Percentiles rank a stretch among this genome's conserved stretches.
These are phyloP conservation scores for Pythium chondricola DNA, from an alignment of 352 stramenopile genomes.

Conservation along the genomic window DNA sequence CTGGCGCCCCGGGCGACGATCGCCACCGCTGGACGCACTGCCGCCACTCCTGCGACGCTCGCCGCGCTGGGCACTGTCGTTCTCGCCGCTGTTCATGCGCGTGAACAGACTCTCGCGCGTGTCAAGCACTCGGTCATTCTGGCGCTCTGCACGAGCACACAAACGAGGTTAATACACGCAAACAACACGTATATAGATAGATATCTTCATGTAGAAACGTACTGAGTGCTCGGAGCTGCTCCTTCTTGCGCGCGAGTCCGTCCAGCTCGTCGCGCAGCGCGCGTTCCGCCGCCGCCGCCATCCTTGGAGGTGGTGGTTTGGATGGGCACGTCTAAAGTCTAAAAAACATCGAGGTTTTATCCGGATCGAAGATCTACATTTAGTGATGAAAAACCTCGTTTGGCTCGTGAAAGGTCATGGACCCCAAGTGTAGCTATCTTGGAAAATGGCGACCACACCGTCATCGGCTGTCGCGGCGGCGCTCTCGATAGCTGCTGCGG, in stretches of 20 bases:
- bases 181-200: neutral
- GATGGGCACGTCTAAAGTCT: no score
- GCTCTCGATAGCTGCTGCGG: neutral
- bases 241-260: slow-evolving; percentile 37
- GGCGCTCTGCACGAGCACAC: neutral
- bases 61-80: neutral
- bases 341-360: slow-evolving; percentile 21
- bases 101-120: slow-evolving; percentile 46
- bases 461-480: neutral
- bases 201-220: slow-evolving; percentile 2
- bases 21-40: neutral
- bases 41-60: neutral
- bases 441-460: slow-evolving; percentile 1
- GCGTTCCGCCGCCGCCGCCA: slow-evolving; percentile 39
- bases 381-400: slow-evolving; percentile 6
- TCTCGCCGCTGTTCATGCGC: slow-evolving; percentile 26
- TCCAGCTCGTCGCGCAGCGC: slow-evolving; percentile 48
- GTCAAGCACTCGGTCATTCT: slow-evolving; percentile 3
- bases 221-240: slow-evolving; percentile 28
- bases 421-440: slow-evolving; percentile 9
- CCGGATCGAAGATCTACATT: neutral
- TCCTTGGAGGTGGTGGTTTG: slow-evolving; percentile 4
- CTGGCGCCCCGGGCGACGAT: no score
- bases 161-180: slow-evolving; percentile 1
- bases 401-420: slow-evolving; percentile 7